A percentile compares a stretch with the other conserved stretches of the same genome.
phyloP scores from a whole-genome alignment of 208 protist genomes.

The Trypanosoma scelopori region DNA sequence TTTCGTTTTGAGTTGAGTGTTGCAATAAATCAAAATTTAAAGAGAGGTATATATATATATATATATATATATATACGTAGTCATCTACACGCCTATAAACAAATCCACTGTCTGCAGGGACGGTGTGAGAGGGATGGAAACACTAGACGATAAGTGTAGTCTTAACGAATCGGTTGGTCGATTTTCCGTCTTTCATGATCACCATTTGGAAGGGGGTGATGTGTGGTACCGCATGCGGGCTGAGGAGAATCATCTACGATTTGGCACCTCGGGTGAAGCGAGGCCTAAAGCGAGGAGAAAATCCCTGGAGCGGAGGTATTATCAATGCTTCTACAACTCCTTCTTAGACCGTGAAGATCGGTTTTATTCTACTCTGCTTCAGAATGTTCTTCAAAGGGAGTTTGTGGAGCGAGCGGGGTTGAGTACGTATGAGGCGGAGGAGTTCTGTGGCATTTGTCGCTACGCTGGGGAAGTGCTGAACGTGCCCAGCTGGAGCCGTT shows the following conservation, averaged over 20 bases:
- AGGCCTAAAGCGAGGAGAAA: neutral
- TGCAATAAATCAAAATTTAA: too few species aligned
- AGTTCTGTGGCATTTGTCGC: conserved; percentile 31
- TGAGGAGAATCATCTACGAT: conserved; percentile 28
- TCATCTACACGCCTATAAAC: too few species aligned
- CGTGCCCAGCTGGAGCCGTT: conserved; percentile 13
- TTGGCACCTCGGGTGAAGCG: neutral
- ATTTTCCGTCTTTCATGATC: conserved; percentile 13
- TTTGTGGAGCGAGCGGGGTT: conserved; percentile 13
- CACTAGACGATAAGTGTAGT: too few species aligned
- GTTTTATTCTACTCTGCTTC: conserved; percentile 12
- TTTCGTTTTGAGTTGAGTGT: too few species aligned
- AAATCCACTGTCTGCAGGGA: too few species aligned
- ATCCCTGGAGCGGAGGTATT: conserved; percentile 22
- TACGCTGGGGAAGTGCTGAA: conserved; percentile 26
- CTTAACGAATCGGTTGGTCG: conserved; percentile 17
- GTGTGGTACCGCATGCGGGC: conserved; percentile 25
- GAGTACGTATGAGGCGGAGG: conserved; percentile 26
- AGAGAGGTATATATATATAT: too few species aligned
- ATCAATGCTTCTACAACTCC: conserved; percentile 47
- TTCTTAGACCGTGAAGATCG: conserved; percentile 22
- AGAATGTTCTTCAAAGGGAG: conserved; percentile 15
- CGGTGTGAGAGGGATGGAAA: too few species aligned
- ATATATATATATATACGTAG: too few species aligned
- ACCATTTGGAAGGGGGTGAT: conserved; percentile 17